phyloP scores from a whole-genome alignment of 2,329 filamentous ascomycete species.

The Pseudocercospora eumusae region DNA sequence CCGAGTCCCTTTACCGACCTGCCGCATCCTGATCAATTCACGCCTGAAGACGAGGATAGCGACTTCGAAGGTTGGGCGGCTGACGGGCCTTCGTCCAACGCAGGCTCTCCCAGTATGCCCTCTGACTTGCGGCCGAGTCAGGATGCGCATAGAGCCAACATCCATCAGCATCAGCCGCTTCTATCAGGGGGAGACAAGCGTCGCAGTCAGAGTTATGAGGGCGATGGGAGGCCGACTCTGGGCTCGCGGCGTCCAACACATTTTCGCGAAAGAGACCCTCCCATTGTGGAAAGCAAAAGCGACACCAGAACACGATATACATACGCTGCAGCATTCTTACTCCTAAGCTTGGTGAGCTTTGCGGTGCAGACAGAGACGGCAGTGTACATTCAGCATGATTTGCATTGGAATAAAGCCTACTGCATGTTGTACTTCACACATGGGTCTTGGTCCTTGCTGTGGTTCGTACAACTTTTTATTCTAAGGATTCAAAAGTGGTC shows the following conservation, averaged over 20 bases:
- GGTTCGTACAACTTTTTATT: constrained; percentile 79
- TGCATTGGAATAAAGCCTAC: constrained; percentile 98
- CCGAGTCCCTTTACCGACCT: constrained; percentile 37
- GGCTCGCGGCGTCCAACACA: constrained; percentile 62
- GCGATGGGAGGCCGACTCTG: constrained; percentile 44
- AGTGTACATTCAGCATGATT: constrained; percentile 86
- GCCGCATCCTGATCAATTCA: constrained; percentile 29
- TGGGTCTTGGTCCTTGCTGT: constrained; percentile 87
- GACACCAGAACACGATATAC: constrained; percentile 81
- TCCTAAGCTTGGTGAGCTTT: constrained; percentile 82
- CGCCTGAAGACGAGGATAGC: constrained; percentile 26
- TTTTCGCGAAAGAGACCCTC: constrained; percentile 75
- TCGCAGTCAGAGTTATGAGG: constrained; percentile 41
- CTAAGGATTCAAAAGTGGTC: constrained; percentile 77
- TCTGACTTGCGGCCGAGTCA: constrained; percentile 49
- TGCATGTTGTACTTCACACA: constrained; percentile 98
- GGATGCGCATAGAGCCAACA: constrained; percentile 14
- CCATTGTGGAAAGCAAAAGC: constrained; percentile 57
- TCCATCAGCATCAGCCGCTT: constrained; percentile 52
- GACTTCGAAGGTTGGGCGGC: constrained; percentile 51
- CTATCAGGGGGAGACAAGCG: constrained; percentile 48
- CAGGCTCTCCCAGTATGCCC: constrained; percentile 48
- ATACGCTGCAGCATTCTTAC: constrained; percentile 80
- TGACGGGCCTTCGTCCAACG: constrained; percentile 29
- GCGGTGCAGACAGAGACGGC: constrained; percentile 94